Base-by-base conservation (phyloP, 257 asterid genomes). In the Solanum tarijense region DNA sequence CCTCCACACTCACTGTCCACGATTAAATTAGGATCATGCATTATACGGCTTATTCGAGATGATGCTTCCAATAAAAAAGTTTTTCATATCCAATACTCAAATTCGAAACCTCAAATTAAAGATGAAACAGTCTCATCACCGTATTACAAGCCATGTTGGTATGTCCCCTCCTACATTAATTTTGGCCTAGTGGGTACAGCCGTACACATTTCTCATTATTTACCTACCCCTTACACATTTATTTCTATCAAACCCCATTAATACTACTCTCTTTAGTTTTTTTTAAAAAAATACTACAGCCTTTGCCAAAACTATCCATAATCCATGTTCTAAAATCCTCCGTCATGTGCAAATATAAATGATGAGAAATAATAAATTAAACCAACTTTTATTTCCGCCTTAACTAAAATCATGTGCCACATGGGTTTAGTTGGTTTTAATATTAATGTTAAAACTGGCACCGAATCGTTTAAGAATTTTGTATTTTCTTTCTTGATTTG, bases 161-260 rank as follows among this genome's bases (percentile, higher is more conserved):
- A 3, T 60, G 69, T 23, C 69, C 16, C 41, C 41, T 71, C 23
- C 12, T 76, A 25, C 84, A 78, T 62, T 55, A 74, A 60, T 74
- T n/a, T 65, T 85, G 84, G 27, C 69, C 66, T 36, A 52, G 39
- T 69, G 7, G 58, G 85, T 86, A 89, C 87, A 86, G 71, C 89
- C 87, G 90, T 89, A 86, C 90, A 68, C 14, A 52, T 58, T 62
- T 68, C 83, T 86, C 18, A 78, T 88, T 29, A 35, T 58, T 27
- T 32, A 52, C 66, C 66, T 29, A 27, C 25, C 16, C 27, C 66
- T 81, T 46, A 5, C 25, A n/a, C 85, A 41, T 78, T 41, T 41
- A 78, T 41, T 76, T 27, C 11, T 27, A 76, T 76, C 35, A n/a
- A 41, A 78, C 5, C 65, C 14, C 21, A 81, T 27, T 46, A 46